phyloP scores from a whole-genome alignment of 2,329 filamentous ascomycete genomes.

The Aquanectria penicillioides region DNA sequence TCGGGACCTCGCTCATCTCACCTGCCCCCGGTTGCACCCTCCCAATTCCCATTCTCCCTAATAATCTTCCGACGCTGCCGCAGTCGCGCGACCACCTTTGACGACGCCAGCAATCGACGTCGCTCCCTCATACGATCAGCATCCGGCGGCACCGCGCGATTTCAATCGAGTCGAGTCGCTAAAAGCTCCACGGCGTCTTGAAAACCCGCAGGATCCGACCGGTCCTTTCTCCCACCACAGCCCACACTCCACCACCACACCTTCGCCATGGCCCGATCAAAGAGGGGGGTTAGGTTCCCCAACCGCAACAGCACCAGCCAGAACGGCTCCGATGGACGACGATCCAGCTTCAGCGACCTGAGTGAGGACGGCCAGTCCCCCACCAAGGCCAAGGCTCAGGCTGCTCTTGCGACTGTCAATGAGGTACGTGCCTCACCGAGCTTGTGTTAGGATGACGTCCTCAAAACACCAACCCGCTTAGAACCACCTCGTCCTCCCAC shows the following conservation, averaged over 20 bases:
- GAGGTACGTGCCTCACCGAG: constrained; percentile 43
- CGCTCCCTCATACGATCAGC: neutral
- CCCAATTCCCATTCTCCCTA: neutral
- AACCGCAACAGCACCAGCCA: constrained; percentile 54
- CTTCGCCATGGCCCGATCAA: constrained; percentile 49
- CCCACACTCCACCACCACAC: constrained; percentile 9
- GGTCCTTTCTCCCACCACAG: constrained; percentile 6
- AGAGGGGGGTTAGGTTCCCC: constrained; percentile 65
- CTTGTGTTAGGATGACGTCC: neutral
- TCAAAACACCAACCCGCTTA: neutral
- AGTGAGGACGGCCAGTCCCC: constrained; percentile 63
- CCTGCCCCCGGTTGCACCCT: constrained; percentile 10
- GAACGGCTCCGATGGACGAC: constrained; percentile 61
- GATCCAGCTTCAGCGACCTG: constrained; percentile 77
- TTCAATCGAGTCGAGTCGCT: neutral
- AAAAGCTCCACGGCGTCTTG: neutral
- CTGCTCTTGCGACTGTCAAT: constrained; percentile 46
- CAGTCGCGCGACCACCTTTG: constrained; percentile 13
- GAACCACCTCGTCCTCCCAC: neutral
- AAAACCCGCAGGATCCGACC: neutral
- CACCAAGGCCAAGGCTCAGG: constrained; percentile 42
- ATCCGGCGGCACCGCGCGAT: neutral
- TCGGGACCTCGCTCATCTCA: neutral
- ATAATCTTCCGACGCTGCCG: constrained; percentile 21
- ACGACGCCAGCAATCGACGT: neutral